Base-by-base conservation (phyloP, 2,329 filamentous ascomycete genomes). In the Colletotrichum limetticola region DNA sequence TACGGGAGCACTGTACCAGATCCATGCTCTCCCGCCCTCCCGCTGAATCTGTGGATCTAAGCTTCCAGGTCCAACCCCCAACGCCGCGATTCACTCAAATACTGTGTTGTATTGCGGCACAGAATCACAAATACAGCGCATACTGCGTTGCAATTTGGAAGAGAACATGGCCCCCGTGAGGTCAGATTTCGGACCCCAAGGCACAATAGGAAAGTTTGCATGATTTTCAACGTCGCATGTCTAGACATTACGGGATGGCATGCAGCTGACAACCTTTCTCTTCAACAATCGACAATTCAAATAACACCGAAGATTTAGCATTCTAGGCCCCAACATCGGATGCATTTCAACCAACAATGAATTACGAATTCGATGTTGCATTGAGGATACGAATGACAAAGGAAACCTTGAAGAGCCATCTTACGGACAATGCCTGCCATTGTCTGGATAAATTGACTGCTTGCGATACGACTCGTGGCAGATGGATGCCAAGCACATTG, bases 21-120 rank as follows among this genome's bases (percentile, higher is more conserved):
- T 72, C 70, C 70, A 72, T 72, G 70, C 62, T 61, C 61, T 72
- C 66, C 70, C 70, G 70, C 56, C 30, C 58, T 72, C 70, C 70
- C 70, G 70, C 70, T 70, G 42, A 72, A 72, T 60, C 55, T 52
- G 66, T 72, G 66, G 70, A 66, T 72, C 70, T 57, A 12, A 28
- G 26, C 60, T 58, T 26, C 61, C 46, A 64, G 70, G 66, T 57
- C 66, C 66, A 70, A 64, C 22, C 70, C 66, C 66, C 46, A 26
- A 63, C 59, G 26, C 37, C 35, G 60, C 22, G 46, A 56, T 49
- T 69, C 53, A 69, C 37, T 58, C 59, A 64, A 69, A 71, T 58
- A 37, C 64, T 62, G 30, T 30, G 30, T 55, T 53, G 30, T 35
- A 32, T 35, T 37, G 37, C 58, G 52, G 59, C 56, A 60, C 69